Base-by-base conservation (phyloP, 345 rosid species). In the Acer negundo region DNA sequence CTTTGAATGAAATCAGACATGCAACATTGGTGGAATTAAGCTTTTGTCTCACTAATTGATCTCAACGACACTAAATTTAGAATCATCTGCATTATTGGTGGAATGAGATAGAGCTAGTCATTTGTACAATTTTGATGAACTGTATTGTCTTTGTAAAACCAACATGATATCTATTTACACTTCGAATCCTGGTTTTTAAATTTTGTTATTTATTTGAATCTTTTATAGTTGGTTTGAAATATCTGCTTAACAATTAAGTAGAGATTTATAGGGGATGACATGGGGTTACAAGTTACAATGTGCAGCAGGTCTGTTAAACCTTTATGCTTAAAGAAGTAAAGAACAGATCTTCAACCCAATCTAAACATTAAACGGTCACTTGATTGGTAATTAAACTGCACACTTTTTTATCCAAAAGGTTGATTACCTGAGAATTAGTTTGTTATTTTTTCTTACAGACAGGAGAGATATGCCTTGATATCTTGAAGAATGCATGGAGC, bases 401-500 rank as follows among this genome's bases (percentile, higher is more conserved):
- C 19, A 35, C 53, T 42, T 53, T 72, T 35, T 49, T 26, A 26
- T 67, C 6, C 31, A 17, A 1, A 23, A 75, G 53, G 44, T 67
- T 67, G 46, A 26, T 73, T 46, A 59, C 59, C 53, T 49, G 12
- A 75, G 73, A 64, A 49, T 22, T 63, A 23, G 10, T 15, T 67
- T 75, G 9, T 58, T 75, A 49, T 26, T 71, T 76, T 63, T 76
- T 63, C 46, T 44, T 82, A 70, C 88, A 96, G 97, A 96, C 99
- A 0, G 97, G 99, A 46, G 99, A 96, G 82, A 94, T 96, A 83
- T 96, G 98, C 78, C 93, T 96, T 63, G 99, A 96, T 79, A 94
- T 96, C 79, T 87, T 96, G 93, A 97, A 97, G 90, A 97, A 91
- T 79, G 98, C 99, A 31, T 97, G 98, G 99, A 96, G 97, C 78